These are phyloP conservation scores for Euptelea pleiosperma DNA, from an alignment of 164 flowering plant species.

Conservation along the genomic window DNA sequence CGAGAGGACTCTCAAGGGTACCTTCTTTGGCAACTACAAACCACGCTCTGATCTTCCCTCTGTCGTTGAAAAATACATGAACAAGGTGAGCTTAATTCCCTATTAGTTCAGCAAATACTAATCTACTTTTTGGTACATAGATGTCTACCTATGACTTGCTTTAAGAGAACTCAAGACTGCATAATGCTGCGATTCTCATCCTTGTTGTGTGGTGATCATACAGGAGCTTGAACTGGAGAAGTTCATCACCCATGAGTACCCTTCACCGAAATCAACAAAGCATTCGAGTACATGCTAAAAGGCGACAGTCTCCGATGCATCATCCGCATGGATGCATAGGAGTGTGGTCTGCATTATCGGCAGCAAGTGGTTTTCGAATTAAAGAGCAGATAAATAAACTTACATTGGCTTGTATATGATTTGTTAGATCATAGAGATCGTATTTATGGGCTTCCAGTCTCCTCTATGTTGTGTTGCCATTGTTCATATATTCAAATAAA, in stretches of 20 bases:
- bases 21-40: constrained; percentile 72
- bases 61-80: constrained; percentile 71
- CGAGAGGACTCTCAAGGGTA: constrained; percentile 70
- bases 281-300: constrained; percentile 56
- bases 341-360: too few species aligned
- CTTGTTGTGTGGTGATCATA: constrained; percentile 1
- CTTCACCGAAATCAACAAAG: constrained; percentile 74
- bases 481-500: too few species aligned
- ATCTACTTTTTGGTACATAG: too few species aligned
- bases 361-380: too few species aligned
- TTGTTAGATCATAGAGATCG: too few species aligned
- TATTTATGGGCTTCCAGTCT: too few species aligned
- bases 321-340: constrained; percentile 32
- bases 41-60: constrained; percentile 59
- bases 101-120: too few species aligned
- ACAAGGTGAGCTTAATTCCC: constrained; percentile 48
- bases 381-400: too few species aligned
- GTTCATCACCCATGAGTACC: constrained; percentile 62
- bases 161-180: too few species aligned
- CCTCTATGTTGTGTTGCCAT: too few species aligned
- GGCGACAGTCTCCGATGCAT: constrained; percentile 63
- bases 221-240: constrained; percentile 69
- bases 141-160: too few species aligned
- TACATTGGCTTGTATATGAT: too few species aligned
- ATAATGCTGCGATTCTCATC: neutral